phyloP scores from a whole-genome alignment of 371 early-diverging fungal species.

The Funneliformis caledonium region DNA sequence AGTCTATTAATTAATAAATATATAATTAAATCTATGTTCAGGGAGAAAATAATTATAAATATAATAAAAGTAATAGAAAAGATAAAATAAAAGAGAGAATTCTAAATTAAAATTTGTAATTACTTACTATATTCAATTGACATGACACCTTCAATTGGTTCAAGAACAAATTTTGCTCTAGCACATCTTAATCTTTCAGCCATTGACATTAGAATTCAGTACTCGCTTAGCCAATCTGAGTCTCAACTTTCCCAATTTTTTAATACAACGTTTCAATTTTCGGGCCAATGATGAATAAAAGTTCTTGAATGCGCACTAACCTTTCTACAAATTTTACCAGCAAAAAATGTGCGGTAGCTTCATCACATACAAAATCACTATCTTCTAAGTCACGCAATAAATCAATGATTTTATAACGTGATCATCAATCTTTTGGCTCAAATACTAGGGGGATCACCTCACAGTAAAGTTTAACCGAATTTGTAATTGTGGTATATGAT shows the following conservation, averaged over 20 bases:
- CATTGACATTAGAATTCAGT: slow-evolving; percentile 22
- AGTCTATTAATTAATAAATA: too few relatives aligned
- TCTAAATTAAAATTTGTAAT: too few relatives aligned
- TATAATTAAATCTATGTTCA: too few relatives aligned
- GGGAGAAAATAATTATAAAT: too few relatives aligned
- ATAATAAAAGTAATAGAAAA: too few relatives aligned
- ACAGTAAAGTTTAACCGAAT: slow-evolving; percentile 19
- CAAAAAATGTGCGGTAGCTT: slow-evolving; percentile 34
- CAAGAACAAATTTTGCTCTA: slow-evolving; percentile 31
- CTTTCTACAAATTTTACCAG: slow-evolving; percentile 32
- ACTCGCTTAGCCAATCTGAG: slow-evolving; percentile 13
- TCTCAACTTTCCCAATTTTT: slow-evolving; percentile 38
- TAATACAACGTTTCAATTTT: slow-evolving; percentile 37
- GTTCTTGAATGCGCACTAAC: slow-evolving; percentile 29
- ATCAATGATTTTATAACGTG: slow-evolving; percentile 35
- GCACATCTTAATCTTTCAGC: slow-evolving; percentile 25
- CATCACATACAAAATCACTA: slow-evolving; percentile 10
- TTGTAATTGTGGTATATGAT: slow-evolving; percentile 31
- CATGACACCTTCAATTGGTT: slow-evolving; percentile 34
- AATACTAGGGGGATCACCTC: slow-evolving; percentile 18
- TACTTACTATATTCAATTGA: slow-evolving; percentile 31
- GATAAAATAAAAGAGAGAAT: too few relatives aligned
- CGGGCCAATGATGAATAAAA: slow-evolving; percentile 25
- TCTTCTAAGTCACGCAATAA: slow-evolving; percentile 33
- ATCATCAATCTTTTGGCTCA: slow-evolving; percentile 26